Evolutionary conservation across 2,329 filamentous ascomycete species (phyloP), one percentile per base, ranked within the genome.

Genomic region (Fusarium globosum): DNA sequence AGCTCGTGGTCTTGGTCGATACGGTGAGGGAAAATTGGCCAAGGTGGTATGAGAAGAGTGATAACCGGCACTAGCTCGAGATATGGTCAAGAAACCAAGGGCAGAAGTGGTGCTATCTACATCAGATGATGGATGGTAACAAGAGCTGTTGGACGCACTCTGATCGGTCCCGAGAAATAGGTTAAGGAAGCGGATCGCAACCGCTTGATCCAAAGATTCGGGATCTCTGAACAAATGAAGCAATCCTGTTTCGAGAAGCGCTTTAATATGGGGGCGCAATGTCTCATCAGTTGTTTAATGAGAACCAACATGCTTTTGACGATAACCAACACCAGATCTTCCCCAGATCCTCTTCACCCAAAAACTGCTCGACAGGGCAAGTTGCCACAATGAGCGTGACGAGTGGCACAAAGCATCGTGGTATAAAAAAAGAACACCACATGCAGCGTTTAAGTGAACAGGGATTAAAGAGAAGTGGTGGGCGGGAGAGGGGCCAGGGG

Each of bases 341-440:
- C 46, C 65, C 59, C 52, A 58, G 67, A 65, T 65, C 41, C 46
- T 58, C 51, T 53, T 69, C 58, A 38, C 23, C 68, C 39, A 64
- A 42, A 39, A 36, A 52, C 45, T 51, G 51, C 57, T 45, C 41
- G 36, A 69, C 68, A 58, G n/a, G 61, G 46, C 41, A 38, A 58
- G 36, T 23, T 49, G 46, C 49, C 63, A 43, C 55, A 68, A 69
- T 59, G 53, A 65, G 61, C 36, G 63, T 39, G 28, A 58, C 45
- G 28, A 58, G 45, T 69, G 45, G 58, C 16, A 64, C 46, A 56
- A 38, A 63, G 65, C 51, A 41, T 60, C 38, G 26, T 58, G 43
- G 53, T 56, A 55, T 72, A 73, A 71, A 74, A 73, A 73, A 73
- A 73, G 71, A 68, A 65, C 36, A 58, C 41, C 60, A 46, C 48